Base-by-base conservation (phyloP, 2,329 filamentous ascomycete species). In the Colletotrichum cordylinicola region DNA sequence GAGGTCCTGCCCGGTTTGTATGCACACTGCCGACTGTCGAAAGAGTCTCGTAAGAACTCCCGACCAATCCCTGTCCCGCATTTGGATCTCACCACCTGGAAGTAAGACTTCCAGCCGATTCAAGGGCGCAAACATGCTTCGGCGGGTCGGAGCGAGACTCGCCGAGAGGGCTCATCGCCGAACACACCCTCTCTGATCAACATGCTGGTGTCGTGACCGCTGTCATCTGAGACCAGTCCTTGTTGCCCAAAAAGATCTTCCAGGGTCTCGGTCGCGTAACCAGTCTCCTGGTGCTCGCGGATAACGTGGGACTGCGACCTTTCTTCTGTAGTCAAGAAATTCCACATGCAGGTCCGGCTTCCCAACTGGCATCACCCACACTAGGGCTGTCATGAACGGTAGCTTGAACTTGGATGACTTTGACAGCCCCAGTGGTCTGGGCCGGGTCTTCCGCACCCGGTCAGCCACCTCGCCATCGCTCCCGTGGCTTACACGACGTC, bases 401-500 rank as follows among this genome's bases (percentile, higher is more conserved):
- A 29, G 10, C 27, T 31, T 18, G 21, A 29, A 39, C 5, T 18
- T 58, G 35, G 7, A 16, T 12, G 35, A 33, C 33, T 67, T 62
- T 64, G 33, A 64, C 31, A 24, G 27, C 18, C 15, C 9, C 48
- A 58, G 35, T 15, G 70, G 73, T 48, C 73, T 75, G 70, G 68
- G 48, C 73, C 56, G 10, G 43, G 9, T 69, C 61, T 31, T 68
- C 74, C 70, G 74, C 64, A 76, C 58, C 35, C 74, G 74, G 65
- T 21, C 21, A 73, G 69, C 58, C 48, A 69, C 35, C 48, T 68
- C 29, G 64, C 74, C 70, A 64, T 68, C 35, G 71, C 35, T 48
- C 13, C 74, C 18, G 74, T 73, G 70, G 74, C 74, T 69, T 76
- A 65, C 48, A 69, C 70, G 48, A 69, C 58, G 37, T 43, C 70